Evolutionary conservation across 139 green algal genomes (phyloP).

Genomic region (Coccomyxa sp.): DNA sequence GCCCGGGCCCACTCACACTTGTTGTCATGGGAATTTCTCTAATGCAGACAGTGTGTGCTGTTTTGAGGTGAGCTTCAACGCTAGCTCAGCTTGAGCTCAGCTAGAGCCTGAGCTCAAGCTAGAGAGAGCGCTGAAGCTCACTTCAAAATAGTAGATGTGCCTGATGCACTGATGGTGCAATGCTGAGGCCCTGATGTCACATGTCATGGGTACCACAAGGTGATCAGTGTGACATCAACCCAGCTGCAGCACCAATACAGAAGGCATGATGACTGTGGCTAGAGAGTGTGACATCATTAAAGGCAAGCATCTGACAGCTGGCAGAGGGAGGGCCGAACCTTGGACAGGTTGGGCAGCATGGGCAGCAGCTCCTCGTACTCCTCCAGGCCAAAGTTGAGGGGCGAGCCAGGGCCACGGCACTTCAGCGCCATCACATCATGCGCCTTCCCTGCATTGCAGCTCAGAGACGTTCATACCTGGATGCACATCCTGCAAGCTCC

Average conservation of each 20-base stretch:
- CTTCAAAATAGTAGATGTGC: neutral
- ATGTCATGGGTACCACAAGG: too few species aligned
- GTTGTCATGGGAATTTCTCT: neutral
- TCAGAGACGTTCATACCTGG: neutral
- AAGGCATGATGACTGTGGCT: neutral
- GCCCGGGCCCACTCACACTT: neutral
- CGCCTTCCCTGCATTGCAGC: conserved; percentile 16
- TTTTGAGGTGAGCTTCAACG: neutral
- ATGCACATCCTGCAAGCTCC: neutral
- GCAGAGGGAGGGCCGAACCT: neutral
- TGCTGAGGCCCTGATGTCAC: too few species aligned
- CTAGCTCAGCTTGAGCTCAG: neutral
- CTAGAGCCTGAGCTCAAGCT: neutral
- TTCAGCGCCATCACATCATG: conserved; percentile 43
- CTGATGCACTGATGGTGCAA: too few species aligned
- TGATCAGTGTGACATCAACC: too few species aligned
- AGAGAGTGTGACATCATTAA: neutral
- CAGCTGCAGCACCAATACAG: too few species aligned
- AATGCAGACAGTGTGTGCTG: neutral
- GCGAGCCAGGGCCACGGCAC: conserved; percentile 8
- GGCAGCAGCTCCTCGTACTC: conserved; percentile 19
- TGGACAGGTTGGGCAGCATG: neutral
- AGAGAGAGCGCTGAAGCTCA: neutral
- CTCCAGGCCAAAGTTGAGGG: conserved; percentile 21
- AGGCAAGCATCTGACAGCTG: neutral